Base-by-base conservation (phyloP, 768 basidiomycete genomes). In the Boletus rubescentipes region DNA sequence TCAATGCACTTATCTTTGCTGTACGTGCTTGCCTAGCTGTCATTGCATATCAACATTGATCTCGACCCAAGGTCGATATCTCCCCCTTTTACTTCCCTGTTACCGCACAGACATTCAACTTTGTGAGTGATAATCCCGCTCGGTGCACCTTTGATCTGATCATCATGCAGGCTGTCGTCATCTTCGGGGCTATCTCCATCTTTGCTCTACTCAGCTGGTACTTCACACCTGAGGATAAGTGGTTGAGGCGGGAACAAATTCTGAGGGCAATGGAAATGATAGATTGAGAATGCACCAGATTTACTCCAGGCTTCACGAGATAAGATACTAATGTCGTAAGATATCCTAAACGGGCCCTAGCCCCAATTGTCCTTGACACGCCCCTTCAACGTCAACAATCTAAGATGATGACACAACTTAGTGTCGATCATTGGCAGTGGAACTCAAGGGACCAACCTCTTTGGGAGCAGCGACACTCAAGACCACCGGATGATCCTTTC, bases 51-150 rank as follows among this genome's bases (percentile, higher is more conserved):
- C 9, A 30, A 51, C 43, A 23, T 56, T 60, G 31, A 62, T 39
- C 30, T 35, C 30, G 55, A 40, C 45, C 44, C 18, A 56, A 90
- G 90, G 85, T 89, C 58, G 83, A 87, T 76, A 76, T 91, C 49
- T 93, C 93, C 23, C 93, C 93, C 1, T 95, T 93, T 77, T 82
- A 77, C 68, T 96, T 91, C 76, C 93, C 93, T 1, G 87, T 91
- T 29, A 83, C 76, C 10, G 78, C 86, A 0, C 70, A 81, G 54
- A 86, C 79, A 2, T 92, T 95, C 77, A 96, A 96, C 71, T 95
- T 91, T 64, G 91, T 91, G 56, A 71, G 87, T 79, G 14, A 21
- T 2, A 6, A 39, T 5, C 36, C 45, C 18, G 18, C 40, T 43
- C n/a, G 26, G 15, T 34, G n/a, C 12, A 20, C 26, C 12, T 32